A percentile compares a stretch with the other conserved stretches of the same genome.
Evolutionary conservation across 208 protist species (phyloP).

Genomic region (Trypanosoma vivax): DNA sequence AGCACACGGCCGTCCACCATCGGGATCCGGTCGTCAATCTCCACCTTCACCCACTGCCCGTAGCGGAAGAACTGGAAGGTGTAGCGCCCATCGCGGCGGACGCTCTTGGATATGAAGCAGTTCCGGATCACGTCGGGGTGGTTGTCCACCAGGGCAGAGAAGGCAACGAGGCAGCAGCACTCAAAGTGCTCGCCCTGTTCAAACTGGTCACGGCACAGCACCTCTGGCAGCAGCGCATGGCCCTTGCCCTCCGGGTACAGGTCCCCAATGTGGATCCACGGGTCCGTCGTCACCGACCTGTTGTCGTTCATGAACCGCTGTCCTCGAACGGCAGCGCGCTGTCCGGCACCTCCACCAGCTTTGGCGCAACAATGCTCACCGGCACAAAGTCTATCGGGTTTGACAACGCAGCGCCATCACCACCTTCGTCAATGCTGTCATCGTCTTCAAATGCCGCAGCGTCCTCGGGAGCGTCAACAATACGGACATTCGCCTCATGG

Average conservation of each 20-base stretch:
- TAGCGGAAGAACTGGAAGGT: slow-evolving; percentile 75
- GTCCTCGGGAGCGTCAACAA: slow-evolving; percentile 34
- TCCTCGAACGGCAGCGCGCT: slow-evolving; percentile 58
- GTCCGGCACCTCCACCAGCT: slow-evolving; percentile 49
- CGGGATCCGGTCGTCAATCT: slow-evolving; percentile 58
- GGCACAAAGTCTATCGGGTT: slow-evolving; percentile 57
- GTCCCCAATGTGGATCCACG: slow-evolving; percentile 68
- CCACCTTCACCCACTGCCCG: slow-evolving; percentile 53
- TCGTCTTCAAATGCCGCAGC: slow-evolving; percentile 67
- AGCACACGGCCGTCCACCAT: slow-evolving; percentile 35
- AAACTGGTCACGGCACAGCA: slow-evolving; percentile 58
- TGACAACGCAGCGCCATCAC: slow-evolving; percentile 18
- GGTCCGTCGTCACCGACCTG: slow-evolving; percentile 34
- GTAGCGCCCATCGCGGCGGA: slow-evolving; percentile 71
- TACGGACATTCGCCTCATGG: slow-evolving; percentile 10
- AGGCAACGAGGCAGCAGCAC: slow-evolving; percentile 68
- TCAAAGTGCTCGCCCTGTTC: slow-evolving; percentile 75
- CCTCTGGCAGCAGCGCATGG: slow-evolving; percentile 51
- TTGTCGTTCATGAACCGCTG: slow-evolving; percentile 62
- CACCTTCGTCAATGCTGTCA: slow-evolving; percentile 64
- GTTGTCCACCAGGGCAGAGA: slow-evolving; percentile 44
- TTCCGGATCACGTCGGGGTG: slow-evolving; percentile 68
- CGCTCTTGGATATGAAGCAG: slow-evolving; percentile 73
- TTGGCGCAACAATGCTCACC: slow-evolving; percentile 20
- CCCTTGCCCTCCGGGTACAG: slow-evolving; percentile 57